Evolutionary conservation across 345 rosid genomes (phyloP), one percentile per base, ranked within the genome.

Genomic region (Xanthoceras sorbifolium): DNA sequence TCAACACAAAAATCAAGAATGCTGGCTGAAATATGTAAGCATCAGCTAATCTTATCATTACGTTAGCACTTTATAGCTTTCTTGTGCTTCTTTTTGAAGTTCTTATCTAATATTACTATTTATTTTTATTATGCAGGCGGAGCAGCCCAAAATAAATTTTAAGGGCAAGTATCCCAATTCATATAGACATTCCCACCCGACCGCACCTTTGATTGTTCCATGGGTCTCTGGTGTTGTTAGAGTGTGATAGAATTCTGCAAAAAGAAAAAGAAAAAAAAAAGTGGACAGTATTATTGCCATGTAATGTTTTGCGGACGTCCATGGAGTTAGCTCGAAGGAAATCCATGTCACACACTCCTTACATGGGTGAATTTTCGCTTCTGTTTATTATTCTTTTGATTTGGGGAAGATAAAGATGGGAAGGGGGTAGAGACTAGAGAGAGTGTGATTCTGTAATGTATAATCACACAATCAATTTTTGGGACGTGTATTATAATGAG

Each of bases 11-110:
- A 87, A 85, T 76, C 87, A 82, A 80, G 98, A 94, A 76, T 96
- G 99, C 85, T 96, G 99, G 98, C 94, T 96, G 72, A 95, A 95
- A 93, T 87, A 83, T 77, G 98, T 96, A 84, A 90, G 97, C 70
- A 25, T 69, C 20, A 14, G 22, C 71, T 17, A 61, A 28, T 61
- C 59, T 80, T 46, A 29, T 52, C 18, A 12, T 77, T 38, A 67
- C 40, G 38, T 71, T 73, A 17, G 17, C 36, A 64, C 9, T 46
- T 52, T 17, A 40, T 73, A 15, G 23, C 12, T 63, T 77, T 32
- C 73, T 46, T 74, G 26, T 57, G 32, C 64, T 64, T 78, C 60
- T 64, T 70, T 29, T 23, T 69, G 66, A 68, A 36, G 38, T 29
- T 31, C n/a, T 64, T 25, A 67, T 65, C 28, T 54, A 70, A 77